Percentiles rank a stretch among this genome's conserved stretches.
phyloP scores from a whole-genome alignment of 106 monocot genomes.

The Apostasia shenzhenica region DNA sequence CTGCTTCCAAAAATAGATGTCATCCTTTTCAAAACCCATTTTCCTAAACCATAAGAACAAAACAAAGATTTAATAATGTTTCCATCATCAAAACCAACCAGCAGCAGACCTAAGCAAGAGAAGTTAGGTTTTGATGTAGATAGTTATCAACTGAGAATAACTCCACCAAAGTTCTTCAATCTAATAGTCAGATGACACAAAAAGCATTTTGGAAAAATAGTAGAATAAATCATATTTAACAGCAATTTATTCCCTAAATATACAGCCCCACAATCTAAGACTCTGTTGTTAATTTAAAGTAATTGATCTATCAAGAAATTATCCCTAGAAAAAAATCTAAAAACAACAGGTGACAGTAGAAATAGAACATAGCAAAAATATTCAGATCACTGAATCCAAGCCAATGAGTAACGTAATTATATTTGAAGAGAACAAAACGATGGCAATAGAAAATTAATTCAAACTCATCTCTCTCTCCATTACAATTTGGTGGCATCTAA shows the following conservation, averaged over 20 bases:
- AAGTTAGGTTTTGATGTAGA: not conserved
- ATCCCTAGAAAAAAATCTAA: too few species aligned
- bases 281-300: too few species aligned
- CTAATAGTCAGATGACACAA: not conserved
- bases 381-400: too few species aligned
- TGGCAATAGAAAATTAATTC: too few species aligned
- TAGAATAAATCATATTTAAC: not conserved
- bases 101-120: not conserved
- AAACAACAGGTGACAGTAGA: too few species aligned
- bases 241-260: not conserved
- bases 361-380: too few species aligned
- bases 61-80: not conserved
- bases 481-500: too few species aligned
- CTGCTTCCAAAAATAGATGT: conserved; percentile 85
- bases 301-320: too few species aligned
- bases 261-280: not conserved
- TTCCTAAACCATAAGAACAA: conserved; percentile 35
- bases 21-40: conserved; percentile 79
- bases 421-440: too few species aligned
- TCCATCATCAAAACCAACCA: not conserved
- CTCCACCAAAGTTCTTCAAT: not conserved
- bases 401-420: too few species aligned
- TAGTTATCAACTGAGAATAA: not conserved
- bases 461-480: too few species aligned
- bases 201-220: not conserved